Evolutionary conservation across 345 rosid species (phyloP).

Genomic region (Nephelium lappaceum): DNA sequence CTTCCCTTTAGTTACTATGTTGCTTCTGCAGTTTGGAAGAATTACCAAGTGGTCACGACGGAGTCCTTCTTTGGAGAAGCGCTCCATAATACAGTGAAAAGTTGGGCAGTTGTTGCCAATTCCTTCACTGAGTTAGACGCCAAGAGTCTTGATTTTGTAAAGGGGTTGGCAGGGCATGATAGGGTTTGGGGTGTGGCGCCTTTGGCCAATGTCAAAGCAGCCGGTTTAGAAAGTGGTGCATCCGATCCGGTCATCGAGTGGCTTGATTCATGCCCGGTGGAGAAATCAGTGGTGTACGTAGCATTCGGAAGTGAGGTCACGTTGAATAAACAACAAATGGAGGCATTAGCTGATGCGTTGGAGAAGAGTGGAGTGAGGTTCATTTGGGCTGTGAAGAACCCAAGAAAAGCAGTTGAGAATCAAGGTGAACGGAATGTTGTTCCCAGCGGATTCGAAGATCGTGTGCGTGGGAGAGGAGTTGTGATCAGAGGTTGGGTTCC

Average conservation of each 20-base stretch:
- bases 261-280: slow-evolving; percentile 19
- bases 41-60: neutral
- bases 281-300: slow-evolving; percentile 22
- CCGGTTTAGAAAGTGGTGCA: neutral
- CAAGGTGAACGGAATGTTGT: neutral
- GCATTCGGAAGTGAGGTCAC: slow-evolving; percentile 21
- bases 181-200: slow-evolving; percentile 27
- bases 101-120: slow-evolving; percentile 20
- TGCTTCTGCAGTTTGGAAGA: neutral
- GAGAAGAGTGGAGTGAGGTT: slow-evolving; percentile 21
- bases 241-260: neutral
- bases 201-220: neutral
- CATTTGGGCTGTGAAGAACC: slow-evolving; percentile 3
- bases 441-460: slow-evolving; percentile 17
- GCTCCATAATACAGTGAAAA: neutral
- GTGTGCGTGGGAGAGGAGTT: slow-evolving; percentile 17
- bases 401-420: neutral
- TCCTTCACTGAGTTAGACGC: slow-evolving; percentile 11
- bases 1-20: neutral
- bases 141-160: neutral
- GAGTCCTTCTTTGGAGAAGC: neutral
- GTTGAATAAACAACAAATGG: slow-evolving; percentile 7
- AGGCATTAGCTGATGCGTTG: neutral
- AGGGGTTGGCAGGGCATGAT: slow-evolving; percentile 1
- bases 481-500: slow-evolving; percentile 32